Base-by-base conservation (phyloP, 169 alveolate species). In the Cryptosporidium ubiquitum region DNA sequence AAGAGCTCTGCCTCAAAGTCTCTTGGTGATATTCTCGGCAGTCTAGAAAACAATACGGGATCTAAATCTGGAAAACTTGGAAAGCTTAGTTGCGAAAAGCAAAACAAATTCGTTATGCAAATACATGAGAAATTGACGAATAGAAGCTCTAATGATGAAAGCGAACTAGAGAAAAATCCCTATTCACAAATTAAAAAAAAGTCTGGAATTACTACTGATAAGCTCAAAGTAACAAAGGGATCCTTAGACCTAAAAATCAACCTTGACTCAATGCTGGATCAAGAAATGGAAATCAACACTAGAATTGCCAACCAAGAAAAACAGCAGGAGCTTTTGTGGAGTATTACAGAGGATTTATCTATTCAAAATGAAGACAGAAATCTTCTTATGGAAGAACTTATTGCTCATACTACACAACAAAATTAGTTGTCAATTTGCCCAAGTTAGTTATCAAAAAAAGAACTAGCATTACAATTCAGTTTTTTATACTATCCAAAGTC, bases 241-340 rank as follows among this genome's bases (percentile, higher is more conserved):
- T 18, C 49, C 7, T 33, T n/a, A 10, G 70, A 71, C 4, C 16
- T 79, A 39, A 58, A 40, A 60, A 23, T 39, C 20, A 64, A n/a
- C 31, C 75, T 79, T 3, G 75, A 79, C 39, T 33, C 68, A 9
- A 52, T 57, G 18, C 31, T 79, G 9, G 68, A 58, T n/a, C 68
- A 58, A 61, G 79, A 79, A 61, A 58, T 49, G 47, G 73, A 44
- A 31, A 64, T 10, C 3, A 23, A 16, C n/a, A 64, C 29, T 20
- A 20, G 26, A 33, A 60, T 79, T n/a, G 57, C 55, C 12, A 64
- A 79, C 42, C 49, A 60, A 26, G 89, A 79, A 40, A 31, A 79
- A 10, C 51, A 58, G 29, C 89, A 79, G 47, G 89, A 79, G 42
- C 66, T 79, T 16, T 10, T 79, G 42, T 79, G 89, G 89, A 64